Evolutionary conservation across 768 basidiomycete genomes (phyloP), one percentile per base, ranked within the genome.

Genomic region (Antrodiella citrinella): DNA sequence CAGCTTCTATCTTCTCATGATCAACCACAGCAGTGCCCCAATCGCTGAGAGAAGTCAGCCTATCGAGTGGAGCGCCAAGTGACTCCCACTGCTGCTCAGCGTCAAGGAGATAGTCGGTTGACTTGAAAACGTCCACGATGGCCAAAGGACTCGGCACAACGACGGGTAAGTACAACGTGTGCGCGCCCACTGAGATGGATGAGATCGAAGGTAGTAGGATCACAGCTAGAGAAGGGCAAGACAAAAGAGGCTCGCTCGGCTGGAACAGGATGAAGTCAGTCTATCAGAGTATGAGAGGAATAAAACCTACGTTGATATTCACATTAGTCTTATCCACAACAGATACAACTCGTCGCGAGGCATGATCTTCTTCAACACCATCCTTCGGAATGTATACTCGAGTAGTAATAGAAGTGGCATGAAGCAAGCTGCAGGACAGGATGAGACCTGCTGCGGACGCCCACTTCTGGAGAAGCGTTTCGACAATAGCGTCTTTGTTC

Each of bases 181-280:
- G 74, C 39, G 66, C 62, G 20, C 69, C 67, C 43, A 67, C 35
- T 1, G 69, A 59, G 43, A 49, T 53, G 9, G 65, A 61, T 51
- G 72, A 64, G 19, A 66, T 57, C 52, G 72, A 72, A 45, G 86
- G 86, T 43, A 86, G 65, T 65, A 79, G 85, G 50, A 87, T 69
- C 52, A 89, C 70, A 20, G 82, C 86, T 55, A 89, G 68, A 25
- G 85, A 85, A 49, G 75, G 81, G 58, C 69, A 66, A 47, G 65
- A 67, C 51, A 64, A 58, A 59, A 58, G 55, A 64, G 70, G 69
- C 52, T 63, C 59, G 59, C 60, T 64, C 64, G 71, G 65, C 76
- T 79, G 62, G 42, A 60, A 56, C 47, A 64, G 62, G 62, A 67
- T 67, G 69, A 65, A 69, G 66, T 68, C 62, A 65, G 65, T 57